Evolutionary conservation across 148 eudicot species (phyloP).

Genomic region (Fagopyrum esculentum): DNA sequence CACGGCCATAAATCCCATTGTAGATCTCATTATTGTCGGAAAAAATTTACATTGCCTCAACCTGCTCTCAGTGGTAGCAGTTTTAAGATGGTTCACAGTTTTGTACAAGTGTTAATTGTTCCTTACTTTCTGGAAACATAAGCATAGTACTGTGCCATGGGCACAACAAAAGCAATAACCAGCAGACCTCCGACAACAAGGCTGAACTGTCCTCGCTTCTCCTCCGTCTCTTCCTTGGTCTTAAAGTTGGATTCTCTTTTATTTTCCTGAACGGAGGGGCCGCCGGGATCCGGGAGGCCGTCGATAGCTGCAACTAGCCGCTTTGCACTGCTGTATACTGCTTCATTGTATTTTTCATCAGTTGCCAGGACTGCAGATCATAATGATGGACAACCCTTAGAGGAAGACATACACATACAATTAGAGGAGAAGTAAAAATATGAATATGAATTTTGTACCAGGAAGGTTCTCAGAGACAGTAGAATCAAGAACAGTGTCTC

Average conservation of each 20-base stretch:
- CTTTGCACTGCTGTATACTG: constrained; percentile 66
- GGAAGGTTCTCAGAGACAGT: constrained; percentile 96
- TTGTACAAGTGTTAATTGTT: constrained; percentile 9
- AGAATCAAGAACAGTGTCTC: constrained; percentile 85
- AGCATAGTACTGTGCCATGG: constrained; percentile 99
- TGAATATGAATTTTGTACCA: constrained; percentile 27
- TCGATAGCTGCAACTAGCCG: constrained; percentile 92
- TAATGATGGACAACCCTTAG: no score
- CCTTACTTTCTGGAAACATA: constrained; percentile 71
- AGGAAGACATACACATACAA: no score
- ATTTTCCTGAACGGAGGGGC: constrained; percentile 65
- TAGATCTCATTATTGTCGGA: no score
- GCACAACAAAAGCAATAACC: constrained; percentile 93
- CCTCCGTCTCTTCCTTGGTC: constrained; percentile 87
- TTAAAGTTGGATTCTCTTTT: constrained; percentile 96
- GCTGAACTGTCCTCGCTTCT: constrained; percentile 92
- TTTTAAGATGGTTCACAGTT: no score
- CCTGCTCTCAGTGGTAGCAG: no score
- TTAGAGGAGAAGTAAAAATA: no score
- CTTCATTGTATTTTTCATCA: constrained; percentile 97
- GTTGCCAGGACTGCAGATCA: constrained; percentile 54
- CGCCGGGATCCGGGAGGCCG: constrained; percentile 95
- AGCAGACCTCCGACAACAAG: constrained; percentile 94
- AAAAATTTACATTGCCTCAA: no score
- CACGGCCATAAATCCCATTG: no score